These are phyloP conservation scores for Sarocladiaceae sp. DNA, from an alignment of 2,329 filamentous ascomycete genomes.

Conservation along the genomic window DNA sequence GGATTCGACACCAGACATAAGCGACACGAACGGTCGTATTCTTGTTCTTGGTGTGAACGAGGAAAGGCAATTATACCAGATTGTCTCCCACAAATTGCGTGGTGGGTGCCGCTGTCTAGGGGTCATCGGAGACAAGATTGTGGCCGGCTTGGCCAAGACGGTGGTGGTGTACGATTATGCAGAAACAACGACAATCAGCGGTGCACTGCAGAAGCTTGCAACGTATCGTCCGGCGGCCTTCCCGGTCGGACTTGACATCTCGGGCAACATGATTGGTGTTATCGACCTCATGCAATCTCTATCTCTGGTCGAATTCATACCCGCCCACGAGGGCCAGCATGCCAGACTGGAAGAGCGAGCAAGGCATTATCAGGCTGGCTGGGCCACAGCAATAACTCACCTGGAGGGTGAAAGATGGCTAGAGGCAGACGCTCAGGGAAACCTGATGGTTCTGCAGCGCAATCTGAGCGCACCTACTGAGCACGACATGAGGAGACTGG, in stretches of 20 bases:
- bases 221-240: slow-evolving; percentile 77
- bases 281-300: slow-evolving; percentile 93
- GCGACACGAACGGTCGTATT: slow-evolving; percentile 62
- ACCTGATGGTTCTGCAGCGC: slow-evolving; percentile 71
- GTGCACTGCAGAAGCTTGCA: slow-evolving; percentile 61
- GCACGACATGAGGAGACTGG: slow-evolving; percentile 65
- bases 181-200: slow-evolving; percentile 49
- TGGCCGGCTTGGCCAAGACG: slow-evolving; percentile 86
- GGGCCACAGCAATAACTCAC: slow-evolving; percentile 72
- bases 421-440: slow-evolving; percentile 80
- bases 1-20: slow-evolving; percentile 35
- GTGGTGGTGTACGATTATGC: slow-evolving; percentile 54
- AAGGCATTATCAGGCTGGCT: slow-evolving; percentile 73
- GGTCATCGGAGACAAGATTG: slow-evolving; percentile 68
- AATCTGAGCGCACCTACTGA: slow-evolving; percentile 67
- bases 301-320: slow-evolving; percentile 66
- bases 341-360: slow-evolving; percentile 66
- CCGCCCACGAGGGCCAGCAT: slow-evolving; percentile 47
- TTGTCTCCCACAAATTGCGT: slow-evolving; percentile 64
- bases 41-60: slow-evolving; percentile 77
- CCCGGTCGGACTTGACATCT: slow-evolving; percentile 73
- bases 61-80: slow-evolving; percentile 64
- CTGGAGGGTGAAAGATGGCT: slow-evolving; percentile 71
- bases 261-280: slow-evolving; percentile 70
- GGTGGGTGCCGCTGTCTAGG: slow-evolving; percentile 76